Evolutionary conservation across 1,139 yeast genomes (phyloP), one percentile per base, ranked within the genome.

Genomic region (Nakaseomyces nivariensis): DNA sequence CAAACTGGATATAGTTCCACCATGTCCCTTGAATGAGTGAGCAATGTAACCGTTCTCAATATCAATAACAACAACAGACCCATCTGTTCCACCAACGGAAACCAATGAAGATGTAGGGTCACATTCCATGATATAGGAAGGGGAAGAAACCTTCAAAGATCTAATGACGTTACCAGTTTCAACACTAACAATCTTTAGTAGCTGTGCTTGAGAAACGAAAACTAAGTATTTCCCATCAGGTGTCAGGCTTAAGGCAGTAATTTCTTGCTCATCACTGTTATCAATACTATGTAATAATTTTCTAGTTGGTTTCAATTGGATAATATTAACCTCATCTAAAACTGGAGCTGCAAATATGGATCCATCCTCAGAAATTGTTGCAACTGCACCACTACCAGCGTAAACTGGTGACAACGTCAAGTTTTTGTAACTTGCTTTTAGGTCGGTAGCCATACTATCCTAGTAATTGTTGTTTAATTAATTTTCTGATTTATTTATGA

Each of bases 11-110:
- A 92, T 76, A 5, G 95, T 85, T n/a, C 95, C 83, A 24, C 96
- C 96, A 66, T 94, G 99, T 0, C 98, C 97, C 64, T 87, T 84
- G 54, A 92, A 76, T 17, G 88, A 82, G 68, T 92, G 98, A 0
- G 98, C 92, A 1, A 85, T 79, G 57, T 77, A 88, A 1, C 95
- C 94, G 36, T 90, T 90, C 56, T 81, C 90, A 44, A 92, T 76
- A 67, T 92, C 98, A 85, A 96, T 89, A 2, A 94, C 95, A 47
- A 88, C 82, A 24, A 90, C 85, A 40, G 81, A 78, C 47, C 98
- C 97, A 65, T 94, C 98, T 0, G 97, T 85, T 46, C 96, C 92
- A 47, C 99, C 99, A 61, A 94, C 82, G 37, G 96, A 95, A 62
- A 90, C 79, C 47, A 92, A 72, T 4, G 95, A 79, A 13, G 96